Evolutionary conservation across 2,329 filamentous ascomycete species (phyloP).

Genomic region (Periconia macrospinosa): DNA sequence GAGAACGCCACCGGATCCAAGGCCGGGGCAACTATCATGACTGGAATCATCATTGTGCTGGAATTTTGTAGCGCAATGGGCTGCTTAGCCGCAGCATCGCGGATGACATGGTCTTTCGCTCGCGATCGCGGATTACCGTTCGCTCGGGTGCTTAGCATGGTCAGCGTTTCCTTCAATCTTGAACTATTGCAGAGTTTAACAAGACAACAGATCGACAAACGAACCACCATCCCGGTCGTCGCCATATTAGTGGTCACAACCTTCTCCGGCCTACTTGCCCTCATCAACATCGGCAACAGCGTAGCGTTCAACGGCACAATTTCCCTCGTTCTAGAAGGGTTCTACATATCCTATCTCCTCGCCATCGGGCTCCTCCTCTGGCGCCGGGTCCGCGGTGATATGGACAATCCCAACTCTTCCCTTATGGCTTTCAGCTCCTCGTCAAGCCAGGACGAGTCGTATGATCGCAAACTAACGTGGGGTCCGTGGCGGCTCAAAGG

Average conservation of each 20-base stretch:
- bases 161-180: constrained; percentile 12
- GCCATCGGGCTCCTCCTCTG: constrained; percentile 37
- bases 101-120: constrained; percentile 50
- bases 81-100: constrained; percentile 45
- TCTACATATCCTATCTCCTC: constrained; percentile 41
- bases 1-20: constrained; percentile 30
- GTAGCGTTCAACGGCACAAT: constrained; percentile 41
- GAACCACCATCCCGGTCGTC: constrained; percentile 48
- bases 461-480: constrained; percentile 30
- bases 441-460: constrained; percentile 17
- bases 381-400: constrained; percentile 38
- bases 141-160: constrained; percentile 30
- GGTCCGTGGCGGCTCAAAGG: constrained; percentile 40
- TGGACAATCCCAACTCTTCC: constrained; percentile 23
- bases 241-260: constrained; percentile 51
- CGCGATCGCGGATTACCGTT: constrained; percentile 49
- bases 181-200: constrained; percentile 7
- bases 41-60: constrained; percentile 45
- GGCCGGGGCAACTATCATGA: constrained; percentile 52
- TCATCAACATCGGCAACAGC: constrained; percentile 57
- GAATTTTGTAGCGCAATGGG: constrained; percentile 47
- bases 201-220: constrained; percentile 32
- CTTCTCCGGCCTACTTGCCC: constrained; percentile 48
- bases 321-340: constrained; percentile 38
- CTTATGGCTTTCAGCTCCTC: constrained; percentile 25